Evolutionary conservation across 129 eudicot genomes (phyloP), one percentile per base, ranked within the genome.

Genomic region (Silybum marianum): DNA sequence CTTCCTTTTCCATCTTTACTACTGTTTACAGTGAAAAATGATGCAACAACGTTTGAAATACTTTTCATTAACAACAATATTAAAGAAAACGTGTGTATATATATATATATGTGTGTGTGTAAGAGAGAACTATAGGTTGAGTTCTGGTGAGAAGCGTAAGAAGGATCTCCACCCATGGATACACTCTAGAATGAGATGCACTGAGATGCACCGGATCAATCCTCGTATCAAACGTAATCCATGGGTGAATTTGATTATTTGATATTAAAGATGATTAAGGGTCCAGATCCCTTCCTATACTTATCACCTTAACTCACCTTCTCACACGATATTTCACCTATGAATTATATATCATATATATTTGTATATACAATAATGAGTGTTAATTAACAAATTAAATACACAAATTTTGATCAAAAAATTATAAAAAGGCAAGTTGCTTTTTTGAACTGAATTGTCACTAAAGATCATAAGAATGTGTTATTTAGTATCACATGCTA

Each of bases 1-100:
- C 82, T 71, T 83, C 48, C 78, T 83, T 81, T 69, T 83, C 73
- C 28, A 48, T 71, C 21, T 22, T 58, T 23, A 46, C 21, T 73
- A 86, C 80, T 78, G 23, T 58, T 32, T 44, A 3, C 40, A 73
- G 74, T 77, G 81, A 68, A 73, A 67, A 21, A 79, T 71, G 72
- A 75, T 79, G 38, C 40, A 3, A 28, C 63, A 54, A 54, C 63
- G 63, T 51, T 51, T 4, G 19, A 14, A 3, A 13, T 51, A 4
- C 62, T 51, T 3, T 16, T 51, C 7, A 51, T 51, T 51, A 14
- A 51, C 62, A 51, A 51, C 65, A 54, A 54, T 3, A 46, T 1
- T 46, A 18, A 16, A 54, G 8, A 18, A 13, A 44, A 44, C 54
- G 18, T 12, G 0, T 4, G 16, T 51, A 51, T 51, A 51, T 54